phyloP scores from a whole-genome alignment of 495 filamentous ascomycete species.

The Aspergillus sclerotioniger region DNA sequence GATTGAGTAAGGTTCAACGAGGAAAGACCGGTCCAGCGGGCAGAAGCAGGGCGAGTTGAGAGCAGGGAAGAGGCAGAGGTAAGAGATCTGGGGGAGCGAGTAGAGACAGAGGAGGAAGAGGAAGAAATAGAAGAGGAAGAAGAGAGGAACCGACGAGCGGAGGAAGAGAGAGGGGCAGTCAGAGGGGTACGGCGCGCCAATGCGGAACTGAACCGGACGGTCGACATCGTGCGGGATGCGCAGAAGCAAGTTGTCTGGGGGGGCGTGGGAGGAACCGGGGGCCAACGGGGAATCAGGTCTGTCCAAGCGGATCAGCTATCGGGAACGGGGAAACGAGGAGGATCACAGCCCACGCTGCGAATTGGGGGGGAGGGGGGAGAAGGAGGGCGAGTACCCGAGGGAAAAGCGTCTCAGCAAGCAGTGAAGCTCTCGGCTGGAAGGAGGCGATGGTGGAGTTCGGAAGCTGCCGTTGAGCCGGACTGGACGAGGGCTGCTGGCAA shows the following conservation, averaged over 20 bases:
- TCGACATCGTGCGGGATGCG: constrained; percentile 21
- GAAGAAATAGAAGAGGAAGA: constrained; percentile 20
- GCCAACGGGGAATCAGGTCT: background rate
- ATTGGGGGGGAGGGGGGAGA: constrained; percentile 9
- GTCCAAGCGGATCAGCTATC: constrained; percentile 22
- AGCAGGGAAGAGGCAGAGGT: constrained; percentile 30
- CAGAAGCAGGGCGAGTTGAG: constrained; percentile 27
- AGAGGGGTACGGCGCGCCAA: constrained; percentile 39
- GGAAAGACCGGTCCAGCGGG: constrained; percentile 38
- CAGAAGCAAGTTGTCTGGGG: constrained; percentile 1
- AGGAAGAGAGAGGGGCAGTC: constrained; percentile 25
- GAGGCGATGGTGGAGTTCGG: constrained; percentile 24
- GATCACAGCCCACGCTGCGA: background rate
- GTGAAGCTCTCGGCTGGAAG: constrained; percentile 24
- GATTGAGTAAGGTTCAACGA: constrained; percentile 32
- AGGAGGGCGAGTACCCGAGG: constrained; percentile 24
- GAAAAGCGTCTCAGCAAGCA: constrained; percentile 6
- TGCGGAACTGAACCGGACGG: constrained; percentile 45
- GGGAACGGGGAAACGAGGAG: constrained; percentile 16
- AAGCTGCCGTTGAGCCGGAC: constrained; percentile 12
- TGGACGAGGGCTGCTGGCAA: too few relatives aligned
- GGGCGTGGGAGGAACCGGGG: constrained; percentile 12
- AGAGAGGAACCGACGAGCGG: constrained; percentile 15
- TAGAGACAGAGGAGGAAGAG: constrained; percentile 28
- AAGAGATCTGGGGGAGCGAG: constrained; percentile 25